phyloP scores from a whole-genome alignment of 2,329 filamentous ascomycete species.

The Aspergillus chevalieri region DNA sequence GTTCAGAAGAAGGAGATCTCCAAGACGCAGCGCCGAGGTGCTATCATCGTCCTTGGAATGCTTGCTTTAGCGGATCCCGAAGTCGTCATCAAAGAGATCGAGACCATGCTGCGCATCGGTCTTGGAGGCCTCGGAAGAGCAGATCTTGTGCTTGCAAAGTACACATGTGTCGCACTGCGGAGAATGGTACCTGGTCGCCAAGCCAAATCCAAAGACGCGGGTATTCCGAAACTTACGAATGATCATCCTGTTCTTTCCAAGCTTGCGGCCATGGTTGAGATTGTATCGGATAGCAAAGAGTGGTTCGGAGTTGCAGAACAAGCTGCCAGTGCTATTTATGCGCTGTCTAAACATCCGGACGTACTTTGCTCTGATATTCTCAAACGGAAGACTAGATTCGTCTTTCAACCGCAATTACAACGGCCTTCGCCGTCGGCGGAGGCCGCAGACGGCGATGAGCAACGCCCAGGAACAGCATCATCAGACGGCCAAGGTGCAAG shows the following conservation, averaged over 20 bases:
- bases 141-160: constrained; percentile 86
- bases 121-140: constrained; percentile 71
- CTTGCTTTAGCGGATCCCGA: constrained; percentile 85
- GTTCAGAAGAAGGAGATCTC: constrained; percentile 92
- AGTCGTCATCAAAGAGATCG: constrained; percentile 90
- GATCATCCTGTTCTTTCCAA: constrained; percentile 81
- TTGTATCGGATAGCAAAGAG: constrained; percentile 83
- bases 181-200: constrained; percentile 85
- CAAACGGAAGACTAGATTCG: constrained; percentile 73
- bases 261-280: constrained; percentile 77
- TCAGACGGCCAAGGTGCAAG: constrained; percentile 38
- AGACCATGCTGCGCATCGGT: constrained; percentile 85
- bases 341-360: constrained; percentile 88
- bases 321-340: constrained; percentile 90
- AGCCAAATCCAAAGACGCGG: constrained; percentile 60
- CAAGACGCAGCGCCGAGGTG: constrained; percentile 77
- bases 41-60: constrained; percentile 97
- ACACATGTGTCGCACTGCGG: constrained; percentile 86
- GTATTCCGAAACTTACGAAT: constrained; percentile 73
- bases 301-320: constrained; percentile 95
- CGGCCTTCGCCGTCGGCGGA: constrained; percentile 21
- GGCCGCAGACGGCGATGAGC: constrained; percentile 26
- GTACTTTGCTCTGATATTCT: constrained; percentile 87
- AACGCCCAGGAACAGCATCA: constrained; percentile 29
- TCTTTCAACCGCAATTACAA: constrained; percentile 54